Base-by-base conservation (phyloP, 1,284 basidiomycete species). In the Fistulina hepatica region DNA sequence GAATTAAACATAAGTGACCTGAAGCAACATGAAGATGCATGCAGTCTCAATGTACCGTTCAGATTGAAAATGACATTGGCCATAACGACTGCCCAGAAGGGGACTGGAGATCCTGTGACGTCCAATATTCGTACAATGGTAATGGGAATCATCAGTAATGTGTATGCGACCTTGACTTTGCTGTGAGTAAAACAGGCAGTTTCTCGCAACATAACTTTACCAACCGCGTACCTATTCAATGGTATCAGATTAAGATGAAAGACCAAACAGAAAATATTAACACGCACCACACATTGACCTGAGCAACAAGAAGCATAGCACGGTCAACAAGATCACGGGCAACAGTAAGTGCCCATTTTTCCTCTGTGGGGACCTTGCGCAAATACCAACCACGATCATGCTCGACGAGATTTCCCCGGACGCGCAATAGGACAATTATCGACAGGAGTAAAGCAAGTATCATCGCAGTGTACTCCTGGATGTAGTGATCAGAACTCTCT, bases 41-140 rank as follows among this genome's bases (percentile, higher is more conserved):
- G 15, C 21, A 56, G n/a, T n/a, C n/a, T n/a, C n/a, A n/a, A n/a
- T n/a, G n/a, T n/a, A n/a, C 59, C 58, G 40, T 55, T 57, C 12
- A 64, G 53, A 39, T 63, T 59, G 53, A 61, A 64, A 37, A 64
- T 48, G 34, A 54, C 45, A 42, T 59, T 62, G 6, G 61, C 47
- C 27, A 55, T 16, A 27, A 63, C 56, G 7, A 52, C 59, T 13
- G 52, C 48, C 44, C 37, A 37, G 25, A 39, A 30, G 7, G 44
- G 34, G 12, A 42, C 26, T 3, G 31, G 39, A 52, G 48, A 44
- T 44, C 52, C 57, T 28, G 56, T 48, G 43, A 60, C 59, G 25
- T 44, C 41, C 4, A 54, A 45, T 39, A 64, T 55, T n/a, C 61
- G 59, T 4, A 54, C 52, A 11, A 61, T 43, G 7, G 60, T 54